These are phyloP conservation scores for Fibroporia radiculosa DNA, from an alignment of 768 basidiomycete species.

Conservation along the genomic window DNA sequence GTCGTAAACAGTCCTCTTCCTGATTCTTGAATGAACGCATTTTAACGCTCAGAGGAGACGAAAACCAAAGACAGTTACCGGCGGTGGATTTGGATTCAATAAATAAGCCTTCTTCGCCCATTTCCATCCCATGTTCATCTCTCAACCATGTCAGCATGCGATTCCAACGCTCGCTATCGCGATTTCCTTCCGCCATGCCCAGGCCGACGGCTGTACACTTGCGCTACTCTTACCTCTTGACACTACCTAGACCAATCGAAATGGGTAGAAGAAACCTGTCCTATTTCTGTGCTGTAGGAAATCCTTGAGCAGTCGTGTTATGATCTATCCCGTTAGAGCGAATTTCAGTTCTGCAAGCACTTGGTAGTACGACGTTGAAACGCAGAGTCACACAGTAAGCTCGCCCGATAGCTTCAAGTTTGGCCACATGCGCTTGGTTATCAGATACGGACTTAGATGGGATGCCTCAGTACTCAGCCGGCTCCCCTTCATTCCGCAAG, in stretches of 20 bases:
- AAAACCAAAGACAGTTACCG: conserved; percentile 40
- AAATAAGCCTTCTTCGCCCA: conserved; percentile 29
- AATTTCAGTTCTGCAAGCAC: neutral
- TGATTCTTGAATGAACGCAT: conserved; percentile 32
- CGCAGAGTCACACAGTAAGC: neutral
- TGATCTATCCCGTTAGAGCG: too few species aligned
- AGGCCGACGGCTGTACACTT: too few species aligned
- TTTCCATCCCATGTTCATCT: conserved; percentile 21
- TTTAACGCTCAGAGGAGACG: too few species aligned
- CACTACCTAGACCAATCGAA: too few species aligned
- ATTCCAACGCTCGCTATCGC: conserved; percentile 16
- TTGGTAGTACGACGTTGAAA: neutral
- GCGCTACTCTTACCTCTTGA: too few species aligned
- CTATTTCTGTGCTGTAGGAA: too few species aligned
- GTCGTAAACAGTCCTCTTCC: conserved; percentile 66
- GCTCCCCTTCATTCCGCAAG: conserved; percentile 16
- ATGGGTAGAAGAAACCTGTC: too few species aligned
- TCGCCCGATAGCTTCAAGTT: too few species aligned
- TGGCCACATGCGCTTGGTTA: neutral
- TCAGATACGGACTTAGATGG: conserved; percentile 20
- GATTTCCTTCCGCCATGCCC: neutral
- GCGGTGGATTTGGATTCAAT: conserved; percentile 45
- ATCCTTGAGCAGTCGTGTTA: too few species aligned
- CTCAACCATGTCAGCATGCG: conserved; percentile 17
- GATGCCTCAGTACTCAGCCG: conserved; percentile 10